Evolutionary conservation across 257 asterid species (phyloP), one percentile per base, ranked within the genome.

Genomic region (Paulownia fortunei): DNA sequence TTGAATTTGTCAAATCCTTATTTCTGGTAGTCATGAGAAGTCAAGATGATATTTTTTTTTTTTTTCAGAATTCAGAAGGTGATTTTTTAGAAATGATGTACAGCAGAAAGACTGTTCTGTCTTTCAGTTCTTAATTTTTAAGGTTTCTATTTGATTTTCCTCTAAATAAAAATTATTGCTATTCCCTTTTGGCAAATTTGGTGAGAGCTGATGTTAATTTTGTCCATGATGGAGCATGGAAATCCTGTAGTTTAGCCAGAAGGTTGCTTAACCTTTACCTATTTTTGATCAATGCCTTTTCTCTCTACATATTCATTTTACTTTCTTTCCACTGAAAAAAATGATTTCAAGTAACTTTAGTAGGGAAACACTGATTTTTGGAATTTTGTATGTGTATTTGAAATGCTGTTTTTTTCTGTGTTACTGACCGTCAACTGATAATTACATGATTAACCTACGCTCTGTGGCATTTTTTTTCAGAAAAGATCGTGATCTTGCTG

Each of bases 401-500:
- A 59, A 26, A 26, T 67, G 68, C 69, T 80, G 60, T 61, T 81
- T 51, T 68, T 68, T 44, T 39, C 42, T 44, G 21, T 62, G n/a
- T 58, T 8, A 24, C 39, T 65, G 74, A n/a, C 23, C 61, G 67
- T 82, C 56, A 66, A 41, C 39, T 47, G 63, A 66, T 73, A 37
- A 41, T 24, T 18, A 64, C 58, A 51, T 47, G 76, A 71, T 74
- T 67, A 73, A 42, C 18, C 13, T 11, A 13, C 26, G n/a, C 51
- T 36, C 32, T 1, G n/a, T 36, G 9, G 4, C 19, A 19, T 30
- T 42, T 51, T 54, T 46, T 73, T 42, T 9, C 89, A 82, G 86
- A 80, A 78, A 47, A 55, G 77, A 73, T 54, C 32, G 77, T 64
- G 81, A 59, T 79, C 79, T 63, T 51, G 82, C 82, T 46, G 78